Base-by-base conservation (phyloP, 352 stramenopile genomes). In the Phytophthora capsici region DNA sequence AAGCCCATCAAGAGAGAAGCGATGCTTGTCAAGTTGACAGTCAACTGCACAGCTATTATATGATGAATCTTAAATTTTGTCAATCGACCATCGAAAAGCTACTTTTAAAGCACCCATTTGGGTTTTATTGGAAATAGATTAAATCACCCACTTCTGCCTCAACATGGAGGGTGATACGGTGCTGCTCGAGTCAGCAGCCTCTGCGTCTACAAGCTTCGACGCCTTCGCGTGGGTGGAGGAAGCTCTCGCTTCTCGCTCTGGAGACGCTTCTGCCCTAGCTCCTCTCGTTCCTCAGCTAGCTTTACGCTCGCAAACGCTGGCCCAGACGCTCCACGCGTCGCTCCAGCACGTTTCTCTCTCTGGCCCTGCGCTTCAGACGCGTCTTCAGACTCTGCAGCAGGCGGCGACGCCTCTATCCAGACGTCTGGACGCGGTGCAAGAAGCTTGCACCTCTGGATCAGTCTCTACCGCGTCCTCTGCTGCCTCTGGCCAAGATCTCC, bases 171-270 rank as follows among this genome's bases (percentile, higher is more conserved):
- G 46, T 34, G 69, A 77, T 22, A 22, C 49, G 17, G 43, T 59
- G 36, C 49, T 78, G 46, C 51, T 89, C 43, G 77, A 80, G 53
- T 81, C 84, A 20, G 66, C 75, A 19, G 69, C 75, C 25, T 89
- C 86, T 37, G 52, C 51, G 19, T 76, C 73, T 47, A 48, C 73
- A 19, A 74, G 56, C 40, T 93, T 93, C 63, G 78, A 93, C 62
- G 80, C 75, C 45, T 91, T 84, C 67, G 80, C 80, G 57, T 93
- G 82, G 82, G 72, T 86, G 23, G 84, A 93, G 68, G 73, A 89
- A 43, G 81, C 77, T 28, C 63, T 93, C 53, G 63, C 82, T 46
- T 68, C 80, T 12, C 57, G 49, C 20, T 52, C 63, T 2, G 72
- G 70, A 0, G 60, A 77, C 36, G 64, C 75, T 3, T 59, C 58